phyloP scores from a whole-genome alignment of 305 asterid genomes.

The Vinca major region DNA sequence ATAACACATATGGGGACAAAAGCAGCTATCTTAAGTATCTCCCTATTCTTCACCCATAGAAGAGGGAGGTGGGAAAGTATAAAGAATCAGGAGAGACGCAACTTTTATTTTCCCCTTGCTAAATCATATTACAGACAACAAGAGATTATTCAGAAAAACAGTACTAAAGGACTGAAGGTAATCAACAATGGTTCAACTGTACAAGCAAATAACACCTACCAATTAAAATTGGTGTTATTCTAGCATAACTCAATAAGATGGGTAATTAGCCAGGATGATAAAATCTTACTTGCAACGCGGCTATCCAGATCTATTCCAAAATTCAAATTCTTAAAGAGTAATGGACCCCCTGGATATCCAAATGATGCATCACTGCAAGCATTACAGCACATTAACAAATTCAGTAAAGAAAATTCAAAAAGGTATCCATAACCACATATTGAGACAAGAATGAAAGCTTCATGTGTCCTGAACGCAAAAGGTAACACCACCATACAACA shows the following conservation, averaged over 20 bases:
- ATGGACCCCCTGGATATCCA: conserved; percentile 95
- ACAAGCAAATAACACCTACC: not conserved
- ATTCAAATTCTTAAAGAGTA: conserved; percentile 74
- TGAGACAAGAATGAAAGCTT: conserved; percentile 1
- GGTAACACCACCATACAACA: conserved; percentile 13
- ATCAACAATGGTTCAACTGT: not conserved
- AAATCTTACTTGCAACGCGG: conserved; percentile 81
- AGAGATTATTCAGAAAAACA: not conserved
- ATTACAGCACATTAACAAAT: conserved; percentile 16
- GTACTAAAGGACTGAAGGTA: not conserved
- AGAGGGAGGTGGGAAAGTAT: not conserved
- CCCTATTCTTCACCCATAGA: not conserved
- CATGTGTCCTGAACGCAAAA: conserved; percentile 14
- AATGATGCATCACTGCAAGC: conserved; percentile 94
- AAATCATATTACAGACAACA: too few species aligned
- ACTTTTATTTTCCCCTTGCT: too few species aligned
- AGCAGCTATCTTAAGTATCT: not conserved
- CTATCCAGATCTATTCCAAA: conserved; percentile 98
- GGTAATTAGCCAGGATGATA: conserved; percentile 13
- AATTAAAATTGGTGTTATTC: not conserved
- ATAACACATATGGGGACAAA: not conserved
- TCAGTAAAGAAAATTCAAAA: conserved; percentile 13
- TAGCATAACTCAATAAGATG: conserved; percentile 10
- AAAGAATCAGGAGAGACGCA: not conserved
- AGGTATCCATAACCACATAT: not conserved